Evolutionary conservation across 352 stramenopile genomes (phyloP), one percentile per base, ranked within the genome.

Genomic region (Globisporangium iwayamae): DNA sequence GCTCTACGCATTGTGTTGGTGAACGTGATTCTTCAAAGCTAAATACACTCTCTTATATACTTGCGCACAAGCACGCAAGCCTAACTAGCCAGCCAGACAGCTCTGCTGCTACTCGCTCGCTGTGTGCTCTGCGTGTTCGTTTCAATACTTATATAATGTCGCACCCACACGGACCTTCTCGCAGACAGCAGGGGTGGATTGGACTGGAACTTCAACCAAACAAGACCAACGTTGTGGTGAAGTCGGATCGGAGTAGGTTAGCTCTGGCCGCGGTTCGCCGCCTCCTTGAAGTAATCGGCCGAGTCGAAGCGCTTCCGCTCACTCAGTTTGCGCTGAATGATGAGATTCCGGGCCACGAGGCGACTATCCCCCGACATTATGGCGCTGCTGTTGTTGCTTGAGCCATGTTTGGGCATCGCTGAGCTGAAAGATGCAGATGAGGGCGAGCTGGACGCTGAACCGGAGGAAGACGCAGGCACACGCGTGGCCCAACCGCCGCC

Each of bases 271-370:
- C 51, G 64, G 16, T 22, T 48, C 30, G 77, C 71, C 0, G 73
- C 74, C 32, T 87, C 66, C 60, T 89, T 88, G 63, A 85, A 94
- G 61, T 93, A 78, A 62, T 93, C 86, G 9, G 75, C 82, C 64
- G 84, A 92, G 67, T 93, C 84, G 56, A 94, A 93, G 13, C 76
- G 76, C 62, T 91, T 91, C 4, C 81, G 74, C 63, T 94, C 82
- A 1, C 78, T 68, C 2, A 94, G 62, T 43, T 87, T 88, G 43
- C 78, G 78, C 56, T 86, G 81, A 25, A 93, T 60, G 13, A 93
- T 67, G 18, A 94, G 50, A 67, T 81, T 93, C 28, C 79, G 73
- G 11, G 79, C 80, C 0, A 71, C 73, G 2, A 90, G 69, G n/a
- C 76, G 76, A 18, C 50, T 70, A 58, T 76, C 74, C 9, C 59